Conservation (phyloP, 805 yeast genomes). For the Saccharomycopsis selenospora region DNA sequence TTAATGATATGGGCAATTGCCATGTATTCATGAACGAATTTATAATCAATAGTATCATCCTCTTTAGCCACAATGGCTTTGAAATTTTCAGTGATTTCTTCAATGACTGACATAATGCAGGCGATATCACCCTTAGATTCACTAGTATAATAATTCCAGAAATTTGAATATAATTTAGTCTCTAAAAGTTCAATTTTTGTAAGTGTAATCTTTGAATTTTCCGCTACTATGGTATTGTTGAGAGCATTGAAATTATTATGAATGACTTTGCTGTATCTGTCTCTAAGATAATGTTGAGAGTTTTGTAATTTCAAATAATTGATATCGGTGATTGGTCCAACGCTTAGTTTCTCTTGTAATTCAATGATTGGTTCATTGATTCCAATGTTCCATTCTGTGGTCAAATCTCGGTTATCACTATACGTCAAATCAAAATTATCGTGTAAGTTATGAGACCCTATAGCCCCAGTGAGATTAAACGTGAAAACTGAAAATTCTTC, state of each 20-base stretch:
- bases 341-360: neutral
- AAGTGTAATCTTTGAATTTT: neutral
- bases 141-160: conserved; percentile 7
- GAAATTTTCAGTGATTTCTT: neutral
- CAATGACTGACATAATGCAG: neutral
- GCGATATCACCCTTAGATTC: neutral
- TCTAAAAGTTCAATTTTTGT: conserved; percentile 7
- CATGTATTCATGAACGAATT: neutral
- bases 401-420: conserved; percentile 18
- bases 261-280: neutral
- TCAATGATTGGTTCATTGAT: neutral
- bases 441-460: neutral
- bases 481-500: conserved; percentile 4
- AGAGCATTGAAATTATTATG: conserved; percentile 1
- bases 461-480: conserved; percentile 11
- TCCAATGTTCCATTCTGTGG: conserved; percentile 11
- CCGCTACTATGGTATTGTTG: neutral
- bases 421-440: conserved; percentile 1
- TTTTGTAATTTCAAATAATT: conserved; percentile 9
- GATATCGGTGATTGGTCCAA: conserved; percentile 6
- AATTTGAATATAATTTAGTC: neutral
- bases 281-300: conserved; percentile 2
- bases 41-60: neutral
- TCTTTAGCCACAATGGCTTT: neutral
- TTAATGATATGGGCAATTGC: neutral